Evolutionary conservation across 106 monocot species (phyloP).

Genomic region (Acorus calamus): DNA sequence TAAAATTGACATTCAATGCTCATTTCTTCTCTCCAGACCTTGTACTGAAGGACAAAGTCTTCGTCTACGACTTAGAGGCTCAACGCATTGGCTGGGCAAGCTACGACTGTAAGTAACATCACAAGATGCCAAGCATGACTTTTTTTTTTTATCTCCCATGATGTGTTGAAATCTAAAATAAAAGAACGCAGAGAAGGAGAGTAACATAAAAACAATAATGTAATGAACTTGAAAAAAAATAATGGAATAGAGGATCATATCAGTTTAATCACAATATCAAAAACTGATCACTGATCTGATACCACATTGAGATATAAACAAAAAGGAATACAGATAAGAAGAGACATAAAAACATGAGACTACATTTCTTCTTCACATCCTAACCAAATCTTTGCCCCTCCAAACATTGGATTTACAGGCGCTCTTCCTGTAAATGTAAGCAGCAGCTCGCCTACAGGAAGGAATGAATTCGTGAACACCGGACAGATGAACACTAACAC

Average conservation of each 20-base stretch:
- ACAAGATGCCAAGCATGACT: not conserved
- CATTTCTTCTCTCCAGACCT: conserved; percentile 43
- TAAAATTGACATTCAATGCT: not conserved
- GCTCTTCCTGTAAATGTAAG: conserved; percentile 65
- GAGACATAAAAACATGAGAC: too few species aligned
- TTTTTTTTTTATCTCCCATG: too few species aligned
- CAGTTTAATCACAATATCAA: too few species aligned
- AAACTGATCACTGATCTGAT: too few species aligned
- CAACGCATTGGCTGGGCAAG: conserved; percentile 79
- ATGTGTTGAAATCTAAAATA: too few species aligned
- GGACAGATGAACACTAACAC: conserved; percentile 25
- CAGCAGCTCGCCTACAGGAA: conserved; percentile 34
- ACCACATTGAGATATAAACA: too few species aligned
- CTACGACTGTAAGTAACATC: conserved; percentile 72
- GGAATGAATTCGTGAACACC: conserved; percentile 47
- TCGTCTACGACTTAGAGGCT: conserved; percentile 81
- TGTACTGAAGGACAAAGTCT: conserved; percentile 92
- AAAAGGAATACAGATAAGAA: too few species aligned
- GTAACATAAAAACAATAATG: too few species aligned
- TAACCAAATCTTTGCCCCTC: not conserved
- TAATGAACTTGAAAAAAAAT: too few species aligned
- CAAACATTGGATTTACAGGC: conserved; percentile 23
- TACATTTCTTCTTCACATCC: too few species aligned
- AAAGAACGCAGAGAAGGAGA: too few species aligned
- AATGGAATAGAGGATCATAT: too few species aligned